A percentile compares a stretch with the other conserved stretches of the same genome.
Evolutionary conservation across 176 grass and related monocot species (phyloP).

Genomic region (Elaeis guineensis): DNA sequence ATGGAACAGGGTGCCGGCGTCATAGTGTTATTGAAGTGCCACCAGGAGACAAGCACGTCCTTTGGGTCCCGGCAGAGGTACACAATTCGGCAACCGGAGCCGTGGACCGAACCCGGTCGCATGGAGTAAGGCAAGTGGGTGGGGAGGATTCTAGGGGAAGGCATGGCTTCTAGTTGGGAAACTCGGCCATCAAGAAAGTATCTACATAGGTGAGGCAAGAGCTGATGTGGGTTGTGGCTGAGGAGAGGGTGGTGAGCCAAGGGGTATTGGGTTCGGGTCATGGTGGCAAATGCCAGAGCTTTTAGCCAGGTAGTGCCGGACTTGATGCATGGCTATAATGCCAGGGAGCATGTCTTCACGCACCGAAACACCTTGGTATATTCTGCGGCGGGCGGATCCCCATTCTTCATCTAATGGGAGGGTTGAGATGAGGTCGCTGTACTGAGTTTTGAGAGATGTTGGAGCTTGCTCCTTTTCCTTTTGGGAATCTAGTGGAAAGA

Average conservation of each 20-base stretch:
- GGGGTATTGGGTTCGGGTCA: background rate
- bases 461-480: too few species aligned
- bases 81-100: background rate
- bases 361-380: too few species aligned
- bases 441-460: too few species aligned
- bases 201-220: background rate
- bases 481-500: too few species aligned
- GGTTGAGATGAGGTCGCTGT: too few species aligned
- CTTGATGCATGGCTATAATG: slow-evolving; percentile 7
- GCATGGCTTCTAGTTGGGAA: background rate
- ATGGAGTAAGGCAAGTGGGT: slow-evolving; percentile 12
- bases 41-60: too few species aligned
- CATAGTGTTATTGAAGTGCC: too few species aligned
- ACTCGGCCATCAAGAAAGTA: background rate
- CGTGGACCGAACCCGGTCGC: background rate
- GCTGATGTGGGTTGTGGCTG: background rate
- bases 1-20: too few species aligned
- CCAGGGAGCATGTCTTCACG: background rate
- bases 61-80: slow-evolving; percentile 1
- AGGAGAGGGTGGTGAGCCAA: slow-evolving; percentile 3
- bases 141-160: background rate
- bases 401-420: too few species aligned
- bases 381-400: too few species aligned
- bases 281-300: slow-evolving; percentile 3
- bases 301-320: slow-evolving; percentile 35